phyloP scores from a whole-genome alignment of 495 filamentous ascomycete genomes.

The Xylaria scruposa region DNA sequence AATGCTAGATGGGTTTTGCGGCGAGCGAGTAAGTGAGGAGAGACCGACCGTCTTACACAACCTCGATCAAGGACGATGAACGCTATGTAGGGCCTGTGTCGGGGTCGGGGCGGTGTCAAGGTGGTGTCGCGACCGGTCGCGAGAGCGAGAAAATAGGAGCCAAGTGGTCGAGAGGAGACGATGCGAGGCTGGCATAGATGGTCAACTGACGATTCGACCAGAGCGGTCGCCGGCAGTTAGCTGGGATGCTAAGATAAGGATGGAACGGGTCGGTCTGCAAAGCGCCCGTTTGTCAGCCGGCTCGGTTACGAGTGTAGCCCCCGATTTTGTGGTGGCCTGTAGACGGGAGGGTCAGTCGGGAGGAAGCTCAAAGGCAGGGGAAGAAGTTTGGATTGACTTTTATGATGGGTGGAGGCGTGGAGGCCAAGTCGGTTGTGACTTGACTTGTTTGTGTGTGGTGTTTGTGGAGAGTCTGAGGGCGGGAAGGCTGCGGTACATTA shows the following conservation, averaged over 20 bases:
- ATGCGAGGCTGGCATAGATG: slow-evolving; percentile 28
- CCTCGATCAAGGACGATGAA: slow-evolving; percentile 14
- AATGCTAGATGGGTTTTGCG: slow-evolving; percentile 16
- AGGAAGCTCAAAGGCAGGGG: slow-evolving; percentile 9
- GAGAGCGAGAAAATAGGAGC: slow-evolving; percentile 17
- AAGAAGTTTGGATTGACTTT: slow-evolving; percentile 20
- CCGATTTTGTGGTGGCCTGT: slow-evolving; percentile 17
- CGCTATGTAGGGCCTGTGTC: slow-evolving; percentile 1
- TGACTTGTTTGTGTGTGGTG: slow-evolving; percentile 17
- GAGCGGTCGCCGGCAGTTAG: slow-evolving; percentile 17
- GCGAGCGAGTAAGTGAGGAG: slow-evolving; percentile 18
- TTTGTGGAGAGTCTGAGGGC: slow-evolving; percentile 26
- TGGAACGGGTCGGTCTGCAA: slow-evolving; percentile 19
- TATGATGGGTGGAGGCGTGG: slow-evolving; percentile 28
- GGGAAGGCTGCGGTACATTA: slow-evolving; percentile 11
- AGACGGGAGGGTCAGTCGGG: slow-evolving; percentile 23
- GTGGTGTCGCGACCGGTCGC: slow-evolving; percentile 17
- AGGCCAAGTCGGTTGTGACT: slow-evolving; percentile 26
- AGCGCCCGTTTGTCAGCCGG: slow-evolving; percentile 22
- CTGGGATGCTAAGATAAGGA: slow-evolving; percentile 4
- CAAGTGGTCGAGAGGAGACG: slow-evolving; percentile 16
- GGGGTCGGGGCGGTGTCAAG: slow-evolving; percentile 15
- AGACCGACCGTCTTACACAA: neutral
- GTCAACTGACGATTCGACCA: slow-evolving; percentile 12
- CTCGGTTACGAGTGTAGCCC: slow-evolving; percentile 13